Conservation (phyloP, 1,284 basidiomycete species). For the Austroboletus olivaceoglutinosus region DNA sequence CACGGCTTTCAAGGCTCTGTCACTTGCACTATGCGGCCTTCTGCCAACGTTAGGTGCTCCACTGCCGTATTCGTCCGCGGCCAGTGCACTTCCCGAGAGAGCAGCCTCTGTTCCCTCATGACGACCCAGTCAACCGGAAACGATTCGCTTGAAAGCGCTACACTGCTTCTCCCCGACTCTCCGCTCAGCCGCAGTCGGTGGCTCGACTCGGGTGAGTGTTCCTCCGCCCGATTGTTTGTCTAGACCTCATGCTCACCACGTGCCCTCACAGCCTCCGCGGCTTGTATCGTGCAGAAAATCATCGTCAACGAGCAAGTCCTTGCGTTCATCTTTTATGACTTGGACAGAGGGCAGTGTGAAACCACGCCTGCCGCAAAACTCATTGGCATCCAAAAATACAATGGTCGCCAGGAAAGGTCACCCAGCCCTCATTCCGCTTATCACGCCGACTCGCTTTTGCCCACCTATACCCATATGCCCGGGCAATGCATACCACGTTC, state of each 20-base stretch:
- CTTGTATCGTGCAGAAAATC: conserved; percentile 64
- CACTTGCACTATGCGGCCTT: conserved; percentile 52
- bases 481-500: conserved; percentile 38
- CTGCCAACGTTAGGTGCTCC: conserved; percentile 51
- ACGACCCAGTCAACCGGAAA: conserved; percentile 37
- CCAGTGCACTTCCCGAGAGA: conserved; percentile 50
- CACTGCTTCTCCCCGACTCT: conserved; percentile 60
- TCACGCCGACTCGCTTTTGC: conserved; percentile 31
- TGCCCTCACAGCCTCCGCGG: conserved; percentile 44
- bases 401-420: conserved; percentile 31
- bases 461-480: conserved; percentile 33
- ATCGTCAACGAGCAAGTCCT: conserved; percentile 60
- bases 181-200: conserved; percentile 60
- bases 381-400: conserved; percentile 52
- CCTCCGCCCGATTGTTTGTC: conserved; percentile 26
- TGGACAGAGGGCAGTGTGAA: conserved; percentile 52
- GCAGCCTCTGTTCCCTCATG: conserved; percentile 41
- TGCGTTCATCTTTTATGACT: conserved; percentile 62
- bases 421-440: conserved; percentile 31
- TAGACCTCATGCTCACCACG: conserved; percentile 28
- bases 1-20: conserved; percentile 64
- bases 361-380: conserved; percentile 58
- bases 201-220: conserved; percentile 48
- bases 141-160: conserved; percentile 40
- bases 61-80: conserved; percentile 57